A percentile compares a stretch with the other conserved stretches of the same genome.
Conservation (phyloP, 495 filamentous ascomycete genomes). For the Penicillium antarcticum region DNA sequence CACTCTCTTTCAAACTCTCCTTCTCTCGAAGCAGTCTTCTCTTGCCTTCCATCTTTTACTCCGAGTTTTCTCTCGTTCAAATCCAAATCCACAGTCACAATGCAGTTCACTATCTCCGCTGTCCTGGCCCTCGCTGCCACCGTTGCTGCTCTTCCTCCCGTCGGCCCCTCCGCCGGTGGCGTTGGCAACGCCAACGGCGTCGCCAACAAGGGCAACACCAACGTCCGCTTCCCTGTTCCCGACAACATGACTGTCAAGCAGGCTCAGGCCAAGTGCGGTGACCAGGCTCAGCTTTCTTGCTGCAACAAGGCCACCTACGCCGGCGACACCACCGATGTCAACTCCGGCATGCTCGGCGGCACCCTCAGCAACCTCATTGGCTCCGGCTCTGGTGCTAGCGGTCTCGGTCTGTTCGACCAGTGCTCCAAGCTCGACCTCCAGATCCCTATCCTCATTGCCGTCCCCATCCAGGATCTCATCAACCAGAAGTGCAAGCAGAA, state of each 20-base stretch:
- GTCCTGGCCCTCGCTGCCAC: slow-evolving; percentile 30
- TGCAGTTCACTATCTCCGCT: slow-evolving; percentile 32
- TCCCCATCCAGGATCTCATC: slow-evolving; percentile 37
- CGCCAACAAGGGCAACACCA: slow-evolving; percentile 28
- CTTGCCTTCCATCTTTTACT: slow-evolving; percentile 17
- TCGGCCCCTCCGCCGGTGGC: slow-evolving; percentile 4
- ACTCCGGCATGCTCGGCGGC: slow-evolving; percentile 28
- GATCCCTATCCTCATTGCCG: slow-evolving; percentile 15
- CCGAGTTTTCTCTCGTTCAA: slow-evolving; percentile 32
- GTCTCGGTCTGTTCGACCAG: slow-evolving; percentile 37
- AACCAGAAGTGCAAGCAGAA: slow-evolving; percentile 49
- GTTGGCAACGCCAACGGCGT: slow-evolving; percentile 14
- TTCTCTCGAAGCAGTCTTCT: slow-evolving; percentile 29
- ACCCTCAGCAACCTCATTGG: slow-evolving; percentile 30
- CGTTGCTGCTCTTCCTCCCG: slow-evolving; percentile 24
- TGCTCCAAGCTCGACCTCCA: slow-evolving; percentile 33
- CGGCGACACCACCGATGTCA: slow-evolving; percentile 35
- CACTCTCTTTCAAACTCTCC: slow-evolving; percentile 27
- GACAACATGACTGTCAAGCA: slow-evolving; percentile 44
- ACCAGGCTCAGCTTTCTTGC: slow-evolving; percentile 45
- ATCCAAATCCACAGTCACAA: slow-evolving; percentile 38
- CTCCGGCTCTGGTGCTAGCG: slow-evolving; percentile 26
- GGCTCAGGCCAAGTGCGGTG: slow-evolving; percentile 48
- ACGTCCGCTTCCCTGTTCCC: slow-evolving; percentile 32
- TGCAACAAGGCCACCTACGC: slow-evolving; percentile 47